These are phyloP conservation scores for Boletus huronensis DNA, from an alignment of 768 basidiomycete species.

Conservation along the genomic window DNA sequence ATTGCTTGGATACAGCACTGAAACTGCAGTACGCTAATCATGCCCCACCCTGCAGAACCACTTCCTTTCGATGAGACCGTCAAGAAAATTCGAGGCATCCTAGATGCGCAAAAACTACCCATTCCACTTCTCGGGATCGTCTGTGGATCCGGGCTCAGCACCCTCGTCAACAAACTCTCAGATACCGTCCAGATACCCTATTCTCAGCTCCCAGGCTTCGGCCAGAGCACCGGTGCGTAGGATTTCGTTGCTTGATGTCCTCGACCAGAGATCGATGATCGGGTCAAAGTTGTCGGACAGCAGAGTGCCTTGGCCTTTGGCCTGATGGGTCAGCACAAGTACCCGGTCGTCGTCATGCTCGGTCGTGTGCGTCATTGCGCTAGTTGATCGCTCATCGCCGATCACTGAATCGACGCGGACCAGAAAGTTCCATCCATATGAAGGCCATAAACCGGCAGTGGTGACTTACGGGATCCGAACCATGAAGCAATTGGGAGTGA, in stretches of 20 bases:
- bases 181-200: slow-evolving; percentile 64
- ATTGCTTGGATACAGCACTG: background rate
- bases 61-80: slow-evolving; percentile 28
- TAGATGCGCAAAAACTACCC: slow-evolving; percentile 35
- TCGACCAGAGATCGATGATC: background rate
- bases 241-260: background rate
- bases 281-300: slow-evolving; percentile 67
- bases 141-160: slow-evolving; percentile 82
- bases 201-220: slow-evolving; percentile 66
- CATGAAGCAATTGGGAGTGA: slow-evolving; percentile 74
- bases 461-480: slow-evolving; percentile 78
- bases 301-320: slow-evolving; percentile 81
- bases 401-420: slow-evolving; percentile 4
- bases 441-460: slow-evolving; percentile 68
- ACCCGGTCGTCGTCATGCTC: slow-evolving; percentile 87
- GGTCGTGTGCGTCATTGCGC: slow-evolving; percentile 56
- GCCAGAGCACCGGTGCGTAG: slow-evolving; percentile 65
- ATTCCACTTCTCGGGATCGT: slow-evolving; percentile 77
- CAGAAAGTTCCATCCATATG: slow-evolving; percentile 77
- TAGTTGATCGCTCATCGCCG: background rate
- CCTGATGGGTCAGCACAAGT: slow-evolving; percentile 57
- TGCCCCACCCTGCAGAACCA: slow-evolving; percentile 12
- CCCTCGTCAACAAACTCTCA: slow-evolving; percentile 59
- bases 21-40: background rate
- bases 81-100: slow-evolving; percentile 27